Conservation (phyloP, 495 filamentous ascomycete genomes). For the Penicillium mononematosum region DNA sequence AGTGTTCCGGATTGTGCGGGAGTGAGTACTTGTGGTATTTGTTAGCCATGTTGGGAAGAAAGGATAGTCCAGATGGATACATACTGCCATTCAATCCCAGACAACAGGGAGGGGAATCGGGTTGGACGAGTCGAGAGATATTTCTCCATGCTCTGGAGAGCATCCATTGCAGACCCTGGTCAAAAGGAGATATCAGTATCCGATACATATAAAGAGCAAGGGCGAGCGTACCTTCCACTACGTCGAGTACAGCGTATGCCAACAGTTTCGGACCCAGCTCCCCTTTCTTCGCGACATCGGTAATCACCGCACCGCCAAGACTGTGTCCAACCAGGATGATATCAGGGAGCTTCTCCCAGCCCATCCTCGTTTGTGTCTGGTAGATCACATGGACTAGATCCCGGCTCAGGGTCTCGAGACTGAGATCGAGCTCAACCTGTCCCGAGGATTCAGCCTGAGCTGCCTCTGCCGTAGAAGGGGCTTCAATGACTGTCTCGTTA, state of each 20-base stretch:
- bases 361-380: slow-evolving; percentile 60
- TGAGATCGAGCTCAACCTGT: slow-evolving; percentile 55
- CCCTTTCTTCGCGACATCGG: slow-evolving; percentile 69
- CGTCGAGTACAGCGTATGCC: slow-evolving; percentile 89
- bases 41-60: neutral
- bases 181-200: neutral
- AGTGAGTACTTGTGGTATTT: slow-evolving; percentile 58
- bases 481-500: slow-evolving; percentile 2
- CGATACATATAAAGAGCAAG: neutral
- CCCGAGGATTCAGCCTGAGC: slow-evolving; percentile 30
- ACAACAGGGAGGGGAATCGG: slow-evolving; percentile 68
- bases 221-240: slow-evolving; percentile 73
- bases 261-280: slow-evolving; percentile 65
- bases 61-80: slow-evolving; percentile 17
- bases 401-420: slow-evolving; percentile 63
- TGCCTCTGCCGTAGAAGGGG: slow-evolving; percentile 20
- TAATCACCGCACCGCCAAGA: slow-evolving; percentile 91
- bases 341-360: slow-evolving; percentile 70
- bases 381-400: slow-evolving; percentile 72
- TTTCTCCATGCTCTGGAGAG: slow-evolving; percentile 89
- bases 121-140: slow-evolving; percentile 83
- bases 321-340: slow-evolving; percentile 90
- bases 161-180: slow-evolving; percentile 74
- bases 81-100: slow-evolving; percentile 92
- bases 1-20: slow-evolving; percentile 82